These are phyloP conservation scores for Gonium pectorale DNA, from an alignment of 139 green algal species.

Conservation along the genomic window DNA sequence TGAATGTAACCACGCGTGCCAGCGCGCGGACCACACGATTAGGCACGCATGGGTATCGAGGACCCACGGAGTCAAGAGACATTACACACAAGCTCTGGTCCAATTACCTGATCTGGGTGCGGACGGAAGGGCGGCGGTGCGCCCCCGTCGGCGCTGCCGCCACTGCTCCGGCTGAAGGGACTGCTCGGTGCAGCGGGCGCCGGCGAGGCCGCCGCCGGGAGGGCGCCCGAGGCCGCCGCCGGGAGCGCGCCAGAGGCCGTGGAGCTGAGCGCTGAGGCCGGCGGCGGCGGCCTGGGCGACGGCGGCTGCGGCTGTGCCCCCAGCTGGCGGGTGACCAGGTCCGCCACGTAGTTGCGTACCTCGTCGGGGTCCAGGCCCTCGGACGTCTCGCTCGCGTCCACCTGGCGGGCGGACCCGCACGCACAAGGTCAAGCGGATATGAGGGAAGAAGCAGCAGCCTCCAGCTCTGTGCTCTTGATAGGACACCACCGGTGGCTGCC, in stretches of 20 bases:
- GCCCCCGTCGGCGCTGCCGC: neutral
- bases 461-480: no score
- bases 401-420: slow-evolving; percentile 31
- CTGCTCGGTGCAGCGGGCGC: neutral
- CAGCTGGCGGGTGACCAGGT: slow-evolving; percentile 68
- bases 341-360: slow-evolving; percentile 67
- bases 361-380: slow-evolving; percentile 71
- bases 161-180: no score
- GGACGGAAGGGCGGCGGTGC: slow-evolving; percentile 52
- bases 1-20: no score
- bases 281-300: neutral
- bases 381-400: slow-evolving; percentile 57
- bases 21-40: no score
- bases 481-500: no score
- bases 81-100: no score
- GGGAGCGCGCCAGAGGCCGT: neutral
- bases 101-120: slow-evolving; percentile 68
- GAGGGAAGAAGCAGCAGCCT: no score
- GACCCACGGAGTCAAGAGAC: neutral
- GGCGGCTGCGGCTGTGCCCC: neutral
- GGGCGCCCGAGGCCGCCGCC: neutral
- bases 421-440: no score
- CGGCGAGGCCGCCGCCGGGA: neutral
- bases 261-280: neutral
- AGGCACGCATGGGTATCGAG: no score